Evolutionary conservation across 805 yeast genomes (phyloP), one percentile per base, ranked within the genome.

Genomic region (Starmerella riodocensis): DNA sequence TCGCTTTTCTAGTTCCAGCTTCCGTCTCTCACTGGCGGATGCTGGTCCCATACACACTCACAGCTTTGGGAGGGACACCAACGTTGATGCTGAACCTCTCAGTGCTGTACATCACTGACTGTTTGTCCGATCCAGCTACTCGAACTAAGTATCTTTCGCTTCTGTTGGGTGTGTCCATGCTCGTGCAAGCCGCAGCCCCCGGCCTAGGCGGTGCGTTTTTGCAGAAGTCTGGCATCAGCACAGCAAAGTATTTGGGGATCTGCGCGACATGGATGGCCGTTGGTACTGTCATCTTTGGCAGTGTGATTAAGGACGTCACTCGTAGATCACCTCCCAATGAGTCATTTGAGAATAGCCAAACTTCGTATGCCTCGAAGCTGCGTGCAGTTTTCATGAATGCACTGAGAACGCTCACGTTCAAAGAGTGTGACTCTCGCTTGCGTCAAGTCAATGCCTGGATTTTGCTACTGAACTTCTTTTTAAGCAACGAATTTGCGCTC

Each of bases 401-500:
- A 3, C 17, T 29, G 12, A 31, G 27, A n/a, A 22, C 28, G 9
- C 29, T 32, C 6, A 27, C 43, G 2, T 41, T 35, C 39, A 23
- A 9, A 14, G 6, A 5, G 17, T 38, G 42, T 22, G 40, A 38
- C 8, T 23, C 41, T 1, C 37, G 29, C 3, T n/a, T 36, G 16
- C 37, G 21, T n/a, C n/a, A 36, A 8, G 36, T 40, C 29, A 45
- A 45, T 19, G 49, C 46, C 3, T 14, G 36, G 20, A 36, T 45
- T 8, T 20, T 45, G 26, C 32, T 43, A 2, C 20, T 39, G 6
- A 45, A 41, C 29, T 42, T 45, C 28, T 19, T 45, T 11, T 29
- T 45, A 20, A 39, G 46, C 33, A 41, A 42, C 31, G 45, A 42
- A 32, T 38, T 41, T 13, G 46, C 43, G 4, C 30, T 42, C 2